phyloP scores from a whole-genome alignment of 352 stramenopile species.

The Phytophthora citrophthora region DNA sequence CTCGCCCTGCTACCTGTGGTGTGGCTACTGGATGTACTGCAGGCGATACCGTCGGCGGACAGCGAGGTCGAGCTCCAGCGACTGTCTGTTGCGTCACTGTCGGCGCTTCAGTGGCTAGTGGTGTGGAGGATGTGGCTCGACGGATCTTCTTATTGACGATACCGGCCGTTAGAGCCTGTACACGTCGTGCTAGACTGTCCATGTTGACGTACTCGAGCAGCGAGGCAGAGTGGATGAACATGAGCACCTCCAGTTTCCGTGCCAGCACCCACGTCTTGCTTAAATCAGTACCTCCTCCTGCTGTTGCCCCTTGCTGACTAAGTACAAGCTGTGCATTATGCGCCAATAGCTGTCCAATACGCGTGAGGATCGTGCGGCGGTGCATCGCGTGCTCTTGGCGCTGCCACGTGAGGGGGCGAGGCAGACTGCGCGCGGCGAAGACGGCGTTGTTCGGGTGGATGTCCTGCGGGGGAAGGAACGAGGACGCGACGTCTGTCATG shows the following conservation, averaged over 20 bases:
- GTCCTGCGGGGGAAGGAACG: constrained; percentile 58
- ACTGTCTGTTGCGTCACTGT: neutral
- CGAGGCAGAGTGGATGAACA: constrained; percentile 85
- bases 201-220: constrained; percentile 84
- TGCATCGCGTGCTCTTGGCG: constrained; percentile 72
- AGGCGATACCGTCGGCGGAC: constrained; percentile 22
- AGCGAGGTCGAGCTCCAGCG: neutral
- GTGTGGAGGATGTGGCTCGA: constrained; percentile 36
- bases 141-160: constrained; percentile 91
- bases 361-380: constrained; percentile 69
- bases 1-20: constrained; percentile 5
- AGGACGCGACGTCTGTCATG: constrained; percentile 29
- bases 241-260: constrained; percentile 82
- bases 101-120: neutral
- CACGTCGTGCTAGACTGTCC: constrained; percentile 76
- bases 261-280: constrained; percentile 77
- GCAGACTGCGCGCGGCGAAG: constrained; percentile 68
- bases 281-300: constrained; percentile 15
- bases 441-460: constrained; percentile 81
- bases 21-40: constrained; percentile 18
- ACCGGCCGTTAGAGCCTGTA: constrained; percentile 78
- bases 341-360: constrained; percentile 67
- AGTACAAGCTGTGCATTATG: constrained; percentile 61
- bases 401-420: constrained; percentile 86
- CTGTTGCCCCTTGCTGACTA: constrained; percentile 12